Evolutionary conservation across 1,284 basidiomycete species (phyloP).

Genomic region (Cryptococcus sp.): DNA sequence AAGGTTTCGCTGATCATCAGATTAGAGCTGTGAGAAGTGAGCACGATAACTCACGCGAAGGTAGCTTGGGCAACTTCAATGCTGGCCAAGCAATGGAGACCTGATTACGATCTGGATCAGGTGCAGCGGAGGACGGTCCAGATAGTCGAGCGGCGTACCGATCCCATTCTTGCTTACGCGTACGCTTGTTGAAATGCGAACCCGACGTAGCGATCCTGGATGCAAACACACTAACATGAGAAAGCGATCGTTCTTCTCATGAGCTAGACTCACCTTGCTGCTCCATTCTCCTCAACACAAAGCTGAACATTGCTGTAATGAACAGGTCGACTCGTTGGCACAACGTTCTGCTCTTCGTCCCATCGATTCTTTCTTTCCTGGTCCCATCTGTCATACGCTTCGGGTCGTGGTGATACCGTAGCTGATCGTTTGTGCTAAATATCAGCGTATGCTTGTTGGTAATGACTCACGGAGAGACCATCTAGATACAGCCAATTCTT

Average conservation of each 20-base stretch:
- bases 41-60: background rate
- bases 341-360: conserved; percentile 27
- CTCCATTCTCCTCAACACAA: conserved; percentile 32
- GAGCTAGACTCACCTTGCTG: conserved; percentile 21
- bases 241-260: background rate
- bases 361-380: conserved; percentile 21
- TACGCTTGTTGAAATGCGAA: conserved; percentile 25
- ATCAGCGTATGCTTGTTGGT: background rate
- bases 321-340: conserved; percentile 27
- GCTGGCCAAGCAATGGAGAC: conserved; percentile 36
- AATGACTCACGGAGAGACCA: conserved; percentile 34
- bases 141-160: conserved; percentile 34
- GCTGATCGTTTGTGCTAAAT: conserved; percentile 34
- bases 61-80: conserved; percentile 6
- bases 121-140: conserved; percentile 4
- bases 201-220: conserved; percentile 32
- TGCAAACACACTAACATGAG: conserved; percentile 31
- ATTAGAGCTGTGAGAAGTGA: background rate
- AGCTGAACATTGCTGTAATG: conserved; percentile 47
- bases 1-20: background rate
- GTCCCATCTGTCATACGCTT: conserved; percentile 22
- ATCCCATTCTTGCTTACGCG: conserved; percentile 25
- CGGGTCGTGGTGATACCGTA: conserved; percentile 25
- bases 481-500: conserved; percentile 38
- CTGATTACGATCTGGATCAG: conserved; percentile 14